Percentiles rank a stretch among this genome's conserved stretches.
phyloP scores from a whole-genome alignment of 441 rosid genomes.

The Erodium texanum region DNA sequence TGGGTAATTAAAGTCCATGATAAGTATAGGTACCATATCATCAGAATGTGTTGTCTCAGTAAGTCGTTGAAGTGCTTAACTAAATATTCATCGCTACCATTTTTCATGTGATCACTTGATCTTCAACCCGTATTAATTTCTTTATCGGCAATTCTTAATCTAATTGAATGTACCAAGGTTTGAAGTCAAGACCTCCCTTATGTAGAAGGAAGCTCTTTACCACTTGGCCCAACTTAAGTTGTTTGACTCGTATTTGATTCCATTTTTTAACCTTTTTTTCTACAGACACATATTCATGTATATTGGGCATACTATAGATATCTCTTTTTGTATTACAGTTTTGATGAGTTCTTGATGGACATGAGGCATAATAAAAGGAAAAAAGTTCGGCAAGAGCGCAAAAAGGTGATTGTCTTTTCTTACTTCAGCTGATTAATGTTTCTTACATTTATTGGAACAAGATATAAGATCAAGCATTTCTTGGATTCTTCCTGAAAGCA shows the following conservation, averaged over 20 bases:
- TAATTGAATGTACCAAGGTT: too few relatives aligned
- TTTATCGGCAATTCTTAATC: too few relatives aligned
- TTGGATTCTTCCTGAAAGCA: background rate
- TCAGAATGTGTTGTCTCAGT: background rate
- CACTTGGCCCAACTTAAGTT: too few relatives aligned
- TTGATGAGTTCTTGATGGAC: constrained; percentile 95
- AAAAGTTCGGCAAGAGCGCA: constrained; percentile 84
- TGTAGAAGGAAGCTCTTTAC: too few relatives aligned
- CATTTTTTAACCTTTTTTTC: constrained; percentile 1
- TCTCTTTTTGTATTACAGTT: constrained; percentile 35
- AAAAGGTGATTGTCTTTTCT: constrained; percentile 44
- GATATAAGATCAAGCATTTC: background rate
- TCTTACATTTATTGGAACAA: background rate
- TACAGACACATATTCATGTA: background rate
- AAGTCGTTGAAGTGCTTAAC: background rate
- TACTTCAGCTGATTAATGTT: background rate
- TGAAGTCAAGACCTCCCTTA: too few relatives aligned
- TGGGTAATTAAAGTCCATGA: background rate
- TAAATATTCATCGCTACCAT: too few relatives aligned
- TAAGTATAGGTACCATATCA: background rate
- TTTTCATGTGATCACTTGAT: too few relatives aligned
- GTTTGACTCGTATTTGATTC: too few relatives aligned
- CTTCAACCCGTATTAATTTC: too few relatives aligned
- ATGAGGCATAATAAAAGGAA: constrained; percentile 87
- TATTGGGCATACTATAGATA: background rate